These are phyloP conservation scores for Pseudogymnoascus sp. DNA, from an alignment of 2,329 filamentous ascomycete species.

Conservation along the genomic window DNA sequence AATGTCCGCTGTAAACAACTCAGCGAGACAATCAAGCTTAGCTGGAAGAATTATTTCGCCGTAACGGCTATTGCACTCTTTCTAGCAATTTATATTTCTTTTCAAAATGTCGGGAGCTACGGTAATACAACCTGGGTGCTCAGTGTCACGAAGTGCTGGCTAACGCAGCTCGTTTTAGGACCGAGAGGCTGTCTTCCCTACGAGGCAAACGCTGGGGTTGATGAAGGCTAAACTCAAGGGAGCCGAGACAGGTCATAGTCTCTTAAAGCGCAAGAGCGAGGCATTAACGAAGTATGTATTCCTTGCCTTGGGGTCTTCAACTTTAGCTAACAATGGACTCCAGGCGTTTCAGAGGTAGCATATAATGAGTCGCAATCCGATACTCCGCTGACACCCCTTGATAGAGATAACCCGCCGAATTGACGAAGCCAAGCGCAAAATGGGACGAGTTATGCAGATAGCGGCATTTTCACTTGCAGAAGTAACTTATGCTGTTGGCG, in stretches of 20 bases:
- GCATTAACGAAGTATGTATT: conserved; percentile 79
- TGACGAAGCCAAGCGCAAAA: conserved; percentile 98
- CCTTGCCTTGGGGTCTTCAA: conserved; percentile 15
- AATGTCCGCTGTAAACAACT: conserved; percentile 7
- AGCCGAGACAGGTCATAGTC: conserved; percentile 80
- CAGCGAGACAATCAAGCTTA: conserved; percentile 3
- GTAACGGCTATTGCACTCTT: background rate
- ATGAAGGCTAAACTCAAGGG: conserved; percentile 99
- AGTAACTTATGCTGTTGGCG: conserved; percentile 93
- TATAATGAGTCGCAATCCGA: background rate
- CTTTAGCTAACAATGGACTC: conserved; percentile 19
- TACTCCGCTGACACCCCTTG: conserved; percentile 7
- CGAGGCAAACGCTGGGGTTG: conserved; percentile 86
- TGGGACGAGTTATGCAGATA: conserved; percentile 98
- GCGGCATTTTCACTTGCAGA: conserved; percentile 95
- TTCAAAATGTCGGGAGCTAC: conserved; percentile 44
- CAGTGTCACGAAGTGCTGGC: conserved; percentile 8
- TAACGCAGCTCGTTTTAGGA: conserved; percentile 47
- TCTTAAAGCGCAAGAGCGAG: conserved; percentile 96
- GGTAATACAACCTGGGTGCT: conserved; percentile 28
- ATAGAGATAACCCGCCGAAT: conserved; percentile 94
- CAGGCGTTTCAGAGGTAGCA: conserved; percentile 78
- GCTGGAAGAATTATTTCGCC: background rate
- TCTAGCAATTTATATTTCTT: conserved; percentile 5
- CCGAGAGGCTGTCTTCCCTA: conserved; percentile 93